These are phyloP conservation scores for Trichoderma oligosporum DNA, from an alignment of 2,329 filamentous ascomycete genomes.

Conservation along the genomic window DNA sequence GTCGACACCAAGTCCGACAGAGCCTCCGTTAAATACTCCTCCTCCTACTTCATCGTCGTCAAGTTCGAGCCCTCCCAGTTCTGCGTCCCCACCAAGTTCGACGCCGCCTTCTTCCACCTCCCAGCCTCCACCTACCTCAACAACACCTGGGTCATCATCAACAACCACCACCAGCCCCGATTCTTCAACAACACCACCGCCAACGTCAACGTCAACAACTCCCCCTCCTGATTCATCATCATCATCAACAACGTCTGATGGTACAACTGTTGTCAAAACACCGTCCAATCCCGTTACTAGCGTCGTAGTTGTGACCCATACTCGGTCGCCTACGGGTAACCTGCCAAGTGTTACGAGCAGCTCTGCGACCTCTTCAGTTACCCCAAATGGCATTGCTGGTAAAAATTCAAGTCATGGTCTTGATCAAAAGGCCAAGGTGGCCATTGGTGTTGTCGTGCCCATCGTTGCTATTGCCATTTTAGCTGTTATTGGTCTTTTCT, in stretches of 20 bases:
- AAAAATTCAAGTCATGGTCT: conserved; percentile 36
- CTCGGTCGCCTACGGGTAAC: conserved; percentile 21
- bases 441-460: conserved; percentile 89
- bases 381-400: conserved; percentile 6
- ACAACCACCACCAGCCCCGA: not conserved
- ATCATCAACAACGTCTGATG: conserved; percentile 5
- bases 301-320: conserved; percentile 29
- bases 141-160: conserved; percentile 12
- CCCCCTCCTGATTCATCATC: not conserved
- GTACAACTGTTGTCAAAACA: not conserved
- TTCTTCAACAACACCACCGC: not conserved
- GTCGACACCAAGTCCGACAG: conserved; percentile 15
- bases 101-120: conserved; percentile 1
- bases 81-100: conserved; percentile 17
- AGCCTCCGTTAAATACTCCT: conserved; percentile 12
- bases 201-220: not conserved
- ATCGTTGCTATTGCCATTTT: conserved; percentile 83
- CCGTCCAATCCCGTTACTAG: conserved; percentile 24
- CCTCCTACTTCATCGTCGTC: conserved; percentile 15
- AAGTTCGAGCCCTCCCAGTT: conserved; percentile 11
- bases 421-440: conserved; percentile 66
- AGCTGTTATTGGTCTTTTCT: conserved; percentile 70
- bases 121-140: not conserved
- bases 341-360: conserved; percentile 20
- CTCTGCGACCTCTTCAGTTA: conserved; percentile 29